Evolutionary conservation across 1,284 basidiomycete species (phyloP).

Genomic region (Earliella scabrosa): DNA sequence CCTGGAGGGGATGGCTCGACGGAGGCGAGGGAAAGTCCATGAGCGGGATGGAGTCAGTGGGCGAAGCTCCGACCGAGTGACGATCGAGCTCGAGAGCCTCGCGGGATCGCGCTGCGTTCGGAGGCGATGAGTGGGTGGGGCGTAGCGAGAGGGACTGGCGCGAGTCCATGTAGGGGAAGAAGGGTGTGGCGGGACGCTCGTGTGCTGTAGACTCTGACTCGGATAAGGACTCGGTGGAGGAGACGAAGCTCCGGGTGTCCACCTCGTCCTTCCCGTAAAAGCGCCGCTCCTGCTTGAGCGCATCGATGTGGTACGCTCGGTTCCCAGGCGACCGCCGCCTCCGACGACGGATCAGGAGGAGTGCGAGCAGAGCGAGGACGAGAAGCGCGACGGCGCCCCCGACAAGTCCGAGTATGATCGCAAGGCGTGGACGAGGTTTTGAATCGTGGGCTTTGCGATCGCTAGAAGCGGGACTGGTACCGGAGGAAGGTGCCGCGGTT

Average conservation of each 20-base stretch:
- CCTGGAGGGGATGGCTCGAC: neutral
- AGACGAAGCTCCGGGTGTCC: neutral
- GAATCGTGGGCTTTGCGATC: neutral
- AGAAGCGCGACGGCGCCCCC: conserved; percentile 3
- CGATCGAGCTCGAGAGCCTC: no score
- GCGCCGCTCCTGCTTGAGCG: neutral
- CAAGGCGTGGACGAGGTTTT: neutral
- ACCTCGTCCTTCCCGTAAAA: conserved; percentile 5
- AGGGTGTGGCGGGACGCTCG: neutral
- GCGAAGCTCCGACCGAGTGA: neutral
- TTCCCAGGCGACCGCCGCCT: neutral
- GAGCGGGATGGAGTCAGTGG: conserved; percentile 9
- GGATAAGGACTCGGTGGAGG: neutral
- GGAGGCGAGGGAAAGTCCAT: conserved; percentile 2
- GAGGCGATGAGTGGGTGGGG: neutral
- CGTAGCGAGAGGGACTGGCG: neutral
- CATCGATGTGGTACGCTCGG: neutral
- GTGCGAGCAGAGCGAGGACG: neutral
- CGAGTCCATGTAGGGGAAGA: neutral
- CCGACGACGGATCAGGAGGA: conserved; percentile 7
- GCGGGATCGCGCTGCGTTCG: no score
- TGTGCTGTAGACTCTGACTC: neutral
- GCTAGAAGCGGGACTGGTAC: neutral
- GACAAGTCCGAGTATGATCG: conserved; percentile 2
- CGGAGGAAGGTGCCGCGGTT: neutral